These are phyloP conservation scores for Samsoniella hepiali DNA, from an alignment of 2,329 filamentous ascomycete species.

Conservation along the genomic window DNA sequence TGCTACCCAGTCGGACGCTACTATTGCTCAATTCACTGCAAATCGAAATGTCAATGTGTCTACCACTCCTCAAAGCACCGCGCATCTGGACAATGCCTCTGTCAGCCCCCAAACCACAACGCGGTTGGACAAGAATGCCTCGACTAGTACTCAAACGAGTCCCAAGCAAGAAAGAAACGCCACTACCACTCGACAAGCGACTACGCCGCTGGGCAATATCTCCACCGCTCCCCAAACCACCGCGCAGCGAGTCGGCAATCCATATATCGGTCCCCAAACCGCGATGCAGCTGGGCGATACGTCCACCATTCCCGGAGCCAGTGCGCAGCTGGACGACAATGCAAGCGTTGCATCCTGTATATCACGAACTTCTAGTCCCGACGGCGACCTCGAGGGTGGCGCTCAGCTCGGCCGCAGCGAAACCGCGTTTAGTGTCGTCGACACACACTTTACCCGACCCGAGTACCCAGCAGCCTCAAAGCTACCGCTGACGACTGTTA, in stretches of 20 bases:
- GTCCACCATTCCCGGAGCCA: background rate
- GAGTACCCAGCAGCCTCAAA: background rate
- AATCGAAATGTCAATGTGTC: background rate
- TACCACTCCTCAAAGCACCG: background rate
- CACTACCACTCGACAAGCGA: background rate
- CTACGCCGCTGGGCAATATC: background rate
- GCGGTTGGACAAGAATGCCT: background rate
- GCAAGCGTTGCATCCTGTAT: conserved; percentile 5
- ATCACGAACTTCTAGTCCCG: conserved; percentile 15
- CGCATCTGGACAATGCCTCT: background rate
- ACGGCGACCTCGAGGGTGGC: conserved; percentile 15
- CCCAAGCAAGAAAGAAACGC: background rate
- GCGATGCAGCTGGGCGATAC: background rate
- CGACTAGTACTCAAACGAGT: background rate
- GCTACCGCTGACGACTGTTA: background rate
- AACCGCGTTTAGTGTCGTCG: conserved; percentile 9
- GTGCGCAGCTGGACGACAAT: background rate
- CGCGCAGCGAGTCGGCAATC: background rate
- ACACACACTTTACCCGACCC: conserved; percentile 7
- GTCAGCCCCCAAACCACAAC: no score
- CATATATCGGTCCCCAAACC: background rate
- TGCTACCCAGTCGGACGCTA: background rate
- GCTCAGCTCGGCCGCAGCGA: conserved; percentile 16
- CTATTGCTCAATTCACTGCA: background rate
- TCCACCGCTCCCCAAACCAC: background rate